Percentiles rank a stretch among this genome's conserved stretches.
Conservation (phyloP, 2,329 filamentous ascomycete species). For the Ilyonectria robusta region DNA sequence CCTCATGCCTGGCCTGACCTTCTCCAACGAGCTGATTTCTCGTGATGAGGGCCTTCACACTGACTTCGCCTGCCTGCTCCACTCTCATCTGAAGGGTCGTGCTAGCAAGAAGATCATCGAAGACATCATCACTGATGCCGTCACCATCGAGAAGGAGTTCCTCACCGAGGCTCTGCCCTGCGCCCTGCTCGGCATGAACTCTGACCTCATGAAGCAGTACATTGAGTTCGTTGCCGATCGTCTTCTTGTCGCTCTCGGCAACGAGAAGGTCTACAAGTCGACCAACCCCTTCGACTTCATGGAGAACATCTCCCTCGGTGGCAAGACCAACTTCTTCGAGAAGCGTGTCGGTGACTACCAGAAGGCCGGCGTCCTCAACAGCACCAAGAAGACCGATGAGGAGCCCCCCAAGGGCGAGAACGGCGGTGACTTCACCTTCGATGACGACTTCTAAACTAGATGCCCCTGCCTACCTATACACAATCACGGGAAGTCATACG, state of each 20-base stretch:
- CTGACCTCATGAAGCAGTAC: conserved; percentile 98
- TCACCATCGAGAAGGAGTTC: conserved; percentile 97
- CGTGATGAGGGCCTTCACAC: conserved; percentile 99
- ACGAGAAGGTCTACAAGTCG: conserved; percentile 92
- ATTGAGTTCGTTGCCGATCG: conserved; percentile 99
- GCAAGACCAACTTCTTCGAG: conserved; percentile 99
- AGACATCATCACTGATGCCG: conserved; percentile 94
- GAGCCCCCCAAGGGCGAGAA: conserved; percentile 68
- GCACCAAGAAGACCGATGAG: conserved; percentile 79
- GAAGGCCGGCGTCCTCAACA: conserved; percentile 98
- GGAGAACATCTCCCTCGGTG: conserved; percentile 99
- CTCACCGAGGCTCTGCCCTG: conserved; percentile 94
- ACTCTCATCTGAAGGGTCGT: conserved; percentile 96
- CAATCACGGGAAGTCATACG: conserved; percentile 11
- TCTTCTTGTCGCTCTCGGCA: conserved; percentile 91
- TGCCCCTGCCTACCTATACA: conserved; percentile 17
- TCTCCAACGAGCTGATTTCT: conserved; percentile 99
- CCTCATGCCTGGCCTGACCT: conserved; percentile 97
- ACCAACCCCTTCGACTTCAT: conserved; percentile 99
- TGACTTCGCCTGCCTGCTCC: conserved; percentile 97
- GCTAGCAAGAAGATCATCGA: conserved; percentile 85
- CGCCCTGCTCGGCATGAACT: conserved; percentile 96
- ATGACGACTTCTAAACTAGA: conserved; percentile 90
- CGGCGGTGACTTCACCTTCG: conserved; percentile 89
- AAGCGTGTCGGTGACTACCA: conserved; percentile 99